Conservation (phyloP, 2,329 filamentous ascomycete genomes). For the Alternaria incomplexa region DNA sequence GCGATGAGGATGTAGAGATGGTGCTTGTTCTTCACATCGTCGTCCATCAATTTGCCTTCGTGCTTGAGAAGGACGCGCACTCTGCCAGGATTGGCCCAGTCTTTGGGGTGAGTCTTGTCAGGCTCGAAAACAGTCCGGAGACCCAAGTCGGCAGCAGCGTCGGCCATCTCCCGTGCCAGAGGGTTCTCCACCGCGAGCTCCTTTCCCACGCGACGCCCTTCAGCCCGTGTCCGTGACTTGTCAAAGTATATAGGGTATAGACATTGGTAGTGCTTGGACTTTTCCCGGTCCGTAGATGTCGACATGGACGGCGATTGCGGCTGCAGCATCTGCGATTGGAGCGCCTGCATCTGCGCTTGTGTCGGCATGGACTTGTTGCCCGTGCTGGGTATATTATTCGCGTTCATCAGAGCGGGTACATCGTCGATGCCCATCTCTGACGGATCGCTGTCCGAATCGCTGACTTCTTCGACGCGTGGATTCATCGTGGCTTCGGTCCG, state of each 20-base stretch:
- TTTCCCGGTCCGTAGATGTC: slow-evolving; percentile 55
- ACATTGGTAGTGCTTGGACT: slow-evolving; percentile 79
- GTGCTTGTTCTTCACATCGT: slow-evolving; percentile 74
- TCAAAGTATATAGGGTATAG: slow-evolving; percentile 98
- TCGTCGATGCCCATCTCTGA: slow-evolving; percentile 81
- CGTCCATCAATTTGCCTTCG: slow-evolving; percentile 58
- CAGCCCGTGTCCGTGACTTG: slow-evolving; percentile 70
- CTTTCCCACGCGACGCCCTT: slow-evolving; percentile 79
- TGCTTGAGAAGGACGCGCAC: slow-evolving; percentile 79
- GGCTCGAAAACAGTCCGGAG: slow-evolving; percentile 83
- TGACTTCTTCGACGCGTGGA: slow-evolving; percentile 90
- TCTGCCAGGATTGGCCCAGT: slow-evolving; percentile 95
- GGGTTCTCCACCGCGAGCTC: slow-evolving; percentile 81
- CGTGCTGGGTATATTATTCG: slow-evolving; percentile 40
- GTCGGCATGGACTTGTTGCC: slow-evolving; percentile 33
- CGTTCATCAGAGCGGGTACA: slow-evolving; percentile 66
- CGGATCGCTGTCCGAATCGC: slow-evolving; percentile 73
- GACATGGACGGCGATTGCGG: slow-evolving; percentile 49
- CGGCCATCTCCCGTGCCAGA: slow-evolving; percentile 85
- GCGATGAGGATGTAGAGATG: slow-evolving; percentile 85
- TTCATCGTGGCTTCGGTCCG: slow-evolving; percentile 49
- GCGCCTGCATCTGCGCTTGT: slow-evolving; percentile 37
- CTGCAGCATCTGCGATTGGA: slow-evolving; percentile 43
- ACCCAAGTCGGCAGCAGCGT: slow-evolving; percentile 70
- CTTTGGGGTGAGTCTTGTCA: slow-evolving; percentile 90